Conservation (phyloP, 768 basidiomycete genomes). For the Candolleomyces efflorescens region DNA sequence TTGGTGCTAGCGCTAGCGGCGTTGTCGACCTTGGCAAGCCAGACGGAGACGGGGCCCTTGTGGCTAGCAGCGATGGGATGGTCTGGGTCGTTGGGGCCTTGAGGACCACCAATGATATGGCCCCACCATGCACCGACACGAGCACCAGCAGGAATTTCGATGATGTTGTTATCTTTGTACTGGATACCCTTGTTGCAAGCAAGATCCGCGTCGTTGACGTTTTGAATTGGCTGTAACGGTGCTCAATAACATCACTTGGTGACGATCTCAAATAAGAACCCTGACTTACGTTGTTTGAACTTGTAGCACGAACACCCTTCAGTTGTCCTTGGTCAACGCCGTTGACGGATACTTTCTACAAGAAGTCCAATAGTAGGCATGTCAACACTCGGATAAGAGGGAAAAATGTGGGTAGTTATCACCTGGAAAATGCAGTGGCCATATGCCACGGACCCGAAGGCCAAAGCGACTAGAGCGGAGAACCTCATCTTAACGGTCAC, state of each 20-base stretch:
- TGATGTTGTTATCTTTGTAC: conserved; percentile 39
- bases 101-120: conserved; percentile 14
- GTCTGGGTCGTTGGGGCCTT: conserved; percentile 11
- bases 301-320: conserved; percentile 41
- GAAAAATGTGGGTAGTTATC: not conserved
- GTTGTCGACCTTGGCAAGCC: conserved; percentile 13
- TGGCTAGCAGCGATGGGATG: conserved; percentile 11
- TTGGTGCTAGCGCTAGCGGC: conserved; percentile 7
- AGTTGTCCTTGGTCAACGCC: conserved; percentile 43
- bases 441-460: not conserved
- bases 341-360: conserved; percentile 32
- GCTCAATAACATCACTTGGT: too few species aligned
- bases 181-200: conserved; percentile 53
- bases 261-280: not conserved
- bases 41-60: conserved; percentile 11
- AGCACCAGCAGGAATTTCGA: conserved; percentile 45
- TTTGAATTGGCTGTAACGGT: conserved; percentile 1
- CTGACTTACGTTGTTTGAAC: conserved; percentile 27
- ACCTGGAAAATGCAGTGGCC: conserved; percentile 2
- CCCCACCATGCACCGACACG: conserved; percentile 15
- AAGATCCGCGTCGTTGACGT: conserved; percentile 20
- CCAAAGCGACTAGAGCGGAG: not conserved
- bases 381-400: conserved; percentile 1
- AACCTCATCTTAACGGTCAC: not conserved
- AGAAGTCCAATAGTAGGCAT: not conserved